Base-by-base conservation (phyloP, 108 stramenopile species). In the Nannochloropsis granulata region DNA sequence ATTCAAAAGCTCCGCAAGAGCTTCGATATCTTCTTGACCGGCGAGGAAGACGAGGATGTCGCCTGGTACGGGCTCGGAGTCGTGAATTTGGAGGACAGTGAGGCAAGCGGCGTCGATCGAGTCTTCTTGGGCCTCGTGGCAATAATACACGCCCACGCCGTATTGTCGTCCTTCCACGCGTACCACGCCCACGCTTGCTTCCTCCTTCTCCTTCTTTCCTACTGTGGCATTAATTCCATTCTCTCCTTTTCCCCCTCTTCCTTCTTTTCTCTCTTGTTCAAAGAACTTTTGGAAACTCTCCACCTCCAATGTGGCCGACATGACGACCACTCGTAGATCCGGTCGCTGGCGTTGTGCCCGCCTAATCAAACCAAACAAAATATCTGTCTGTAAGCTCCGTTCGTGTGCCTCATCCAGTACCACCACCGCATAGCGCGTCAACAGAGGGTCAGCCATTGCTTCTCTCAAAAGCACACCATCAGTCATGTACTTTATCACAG, bases 391-490 rank as follows among this genome's bases (percentile, higher is more conserved):
- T 43, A 98, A 83, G 19, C 94, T 94, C 42, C 97, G 92, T 88
- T 98, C 97, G 90, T 98, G 98, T 0, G 96, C 94, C 91, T 99
- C 99, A 86, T 99, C 99, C 79, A 99, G 88, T 13, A 98, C 91
- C 23, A 99, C 81, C 45, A 95, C 89, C 12, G 90, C 90, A 91
- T 98, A 98, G 23, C 90, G 25, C 21, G 85, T 83, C 25, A 99
- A 88, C 44, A 94, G 85, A 2, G 97, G 92, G 71, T 90, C 90
- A 13, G 82, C 14, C 91, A 94, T 94, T 25, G 94, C 94, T 86
- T 98, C 97, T 78, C 99, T 86, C 44, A 99, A 92, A 24, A 99
- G 92, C 93, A 98, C 96, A 13, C 98, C 98, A 87, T 99, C 99
- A 0, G 99, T 99, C 25, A 90, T 92, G 90, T 97, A 99, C 78